Evolutionary conservation across 2,329 filamentous ascomycete species (phyloP).

Genomic region (Daldinia sp.): DNA sequence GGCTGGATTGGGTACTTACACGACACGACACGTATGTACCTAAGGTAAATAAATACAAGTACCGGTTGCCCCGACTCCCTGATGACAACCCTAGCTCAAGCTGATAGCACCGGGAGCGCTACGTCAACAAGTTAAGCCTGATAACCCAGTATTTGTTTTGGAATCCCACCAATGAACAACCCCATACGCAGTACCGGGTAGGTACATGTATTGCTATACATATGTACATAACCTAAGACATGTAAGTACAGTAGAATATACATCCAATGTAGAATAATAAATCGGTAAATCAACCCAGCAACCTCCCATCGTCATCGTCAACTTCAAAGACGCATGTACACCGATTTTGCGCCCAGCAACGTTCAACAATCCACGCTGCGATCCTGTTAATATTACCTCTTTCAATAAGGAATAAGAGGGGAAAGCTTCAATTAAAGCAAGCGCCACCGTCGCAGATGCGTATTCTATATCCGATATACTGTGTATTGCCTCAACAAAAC

Average conservation of each 20-base stretch:
- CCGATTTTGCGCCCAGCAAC: conserved; percentile 4
- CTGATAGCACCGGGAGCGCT: neutral
- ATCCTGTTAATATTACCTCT: neutral
- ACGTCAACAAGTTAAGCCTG: neutral
- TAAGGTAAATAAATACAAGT: neutral
- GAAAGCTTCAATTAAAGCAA: neutral
- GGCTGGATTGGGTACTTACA: too few relatives aligned
- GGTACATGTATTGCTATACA: neutral
- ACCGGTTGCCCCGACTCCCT: neutral
- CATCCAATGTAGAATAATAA: conserved; percentile 20
- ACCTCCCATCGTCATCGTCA: conserved; percentile 31
- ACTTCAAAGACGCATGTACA: conserved; percentile 12
- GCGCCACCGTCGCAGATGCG: neutral
- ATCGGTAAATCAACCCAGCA: conserved; percentile 19
- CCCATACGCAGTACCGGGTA: neutral
- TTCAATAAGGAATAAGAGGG: neutral
- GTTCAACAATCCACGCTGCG: neutral
- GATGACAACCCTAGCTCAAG: neutral
- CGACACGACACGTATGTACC: neutral
- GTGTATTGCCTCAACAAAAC: conserved; percentile 7
- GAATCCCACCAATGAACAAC: neutral
- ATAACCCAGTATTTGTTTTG: neutral
- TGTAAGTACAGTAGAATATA: conserved; percentile 1
- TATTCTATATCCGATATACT: conserved; percentile 1
- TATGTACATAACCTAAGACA: neutral